Evolutionary conservation across 2,329 filamentous ascomycete species (phyloP).

Genomic region (Hypoxylon sp.): DNA sequence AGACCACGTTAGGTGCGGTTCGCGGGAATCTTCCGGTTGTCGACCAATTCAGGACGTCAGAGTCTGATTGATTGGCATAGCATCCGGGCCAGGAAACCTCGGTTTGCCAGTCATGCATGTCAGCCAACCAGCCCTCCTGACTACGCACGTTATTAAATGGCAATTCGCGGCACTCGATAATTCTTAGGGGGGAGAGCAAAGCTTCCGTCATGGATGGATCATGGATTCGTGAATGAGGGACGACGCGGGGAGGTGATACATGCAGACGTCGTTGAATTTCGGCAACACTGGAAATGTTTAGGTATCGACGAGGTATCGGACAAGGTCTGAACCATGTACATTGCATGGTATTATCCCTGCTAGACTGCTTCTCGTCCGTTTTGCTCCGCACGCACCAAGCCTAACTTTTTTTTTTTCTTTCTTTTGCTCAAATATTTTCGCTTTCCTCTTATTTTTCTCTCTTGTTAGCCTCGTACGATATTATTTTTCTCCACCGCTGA

Average conservation of each 20-base stretch:
- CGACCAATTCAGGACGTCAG: slow-evolving; percentile 40
- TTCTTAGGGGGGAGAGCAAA: neutral
- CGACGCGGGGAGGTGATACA: slow-evolving; percentile 9
- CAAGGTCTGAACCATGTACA: slow-evolving; percentile 34
- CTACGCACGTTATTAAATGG: slow-evolving; percentile 31
- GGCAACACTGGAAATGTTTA: slow-evolving; percentile 16
- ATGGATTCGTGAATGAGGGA: slow-evolving; percentile 24
- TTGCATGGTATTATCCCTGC: slow-evolving; percentile 37
- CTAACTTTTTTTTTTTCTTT: slow-evolving; percentile 41
- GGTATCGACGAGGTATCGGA: slow-evolving; percentile 38
- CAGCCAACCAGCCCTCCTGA: slow-evolving; percentile 34
- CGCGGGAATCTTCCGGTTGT: slow-evolving; percentile 48
- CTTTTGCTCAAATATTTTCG: slow-evolving; percentile 36
- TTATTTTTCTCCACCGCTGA: slow-evolving; percentile 17
- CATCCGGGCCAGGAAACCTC: slow-evolving; percentile 10
- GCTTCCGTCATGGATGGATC: slow-evolving; percentile 26
- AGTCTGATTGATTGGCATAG: slow-evolving; percentile 31
- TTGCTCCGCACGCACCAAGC: slow-evolving; percentile 45
- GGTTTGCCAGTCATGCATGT: slow-evolving; percentile 32
- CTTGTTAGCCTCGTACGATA: slow-evolving; percentile 24
- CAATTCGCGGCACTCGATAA: slow-evolving; percentile 33
- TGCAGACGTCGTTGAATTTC: slow-evolving; percentile 18
- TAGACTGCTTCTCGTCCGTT: slow-evolving; percentile 29
- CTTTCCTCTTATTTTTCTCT: slow-evolving; percentile 29
- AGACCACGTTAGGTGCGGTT: slow-evolving; percentile 37